Percentiles rank a stretch among this genome's conserved stretches.
Evolutionary conservation across 176 grass and related monocot species (phyloP).

Genomic region (Eremochloa ophiuroides): DNA sequence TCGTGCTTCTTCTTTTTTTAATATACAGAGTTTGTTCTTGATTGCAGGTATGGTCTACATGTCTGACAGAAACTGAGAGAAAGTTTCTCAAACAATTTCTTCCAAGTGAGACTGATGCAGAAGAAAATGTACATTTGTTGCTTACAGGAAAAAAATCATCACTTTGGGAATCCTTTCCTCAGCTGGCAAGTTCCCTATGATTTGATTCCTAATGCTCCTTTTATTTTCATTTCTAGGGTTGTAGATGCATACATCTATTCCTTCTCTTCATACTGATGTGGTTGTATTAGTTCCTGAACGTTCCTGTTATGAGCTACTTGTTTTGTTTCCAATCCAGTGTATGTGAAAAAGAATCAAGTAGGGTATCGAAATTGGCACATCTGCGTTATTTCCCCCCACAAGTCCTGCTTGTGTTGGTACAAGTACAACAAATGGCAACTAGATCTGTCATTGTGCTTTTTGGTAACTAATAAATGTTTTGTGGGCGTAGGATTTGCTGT

Average conservation of each 20-base stretch:
- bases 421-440: not conserved
- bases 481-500: not conserved
- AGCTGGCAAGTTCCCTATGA: conserved; percentile 54
- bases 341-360: not conserved
- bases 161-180: conserved; percentile 47
- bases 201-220: not conserved
- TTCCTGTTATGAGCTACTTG: not conserved
- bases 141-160: conserved; percentile 42
- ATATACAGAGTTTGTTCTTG: conserved; percentile 9
- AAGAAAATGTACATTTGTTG: conserved; percentile 50
- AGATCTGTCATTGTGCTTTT: not conserved
- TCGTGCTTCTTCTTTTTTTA: not conserved
- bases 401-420: not conserved
- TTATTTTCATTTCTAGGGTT: not conserved
- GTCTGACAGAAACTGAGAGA: conserved; percentile 57
- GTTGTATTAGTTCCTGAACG: no score
- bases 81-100: conserved; percentile 57
- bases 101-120: conserved; percentile 36
- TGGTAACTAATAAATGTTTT: not conserved
- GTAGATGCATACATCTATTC: not conserved
- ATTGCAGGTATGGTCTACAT: conserved; percentile 58
- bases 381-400: not conserved
- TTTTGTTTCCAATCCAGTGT: not conserved
- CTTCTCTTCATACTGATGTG: not conserved
- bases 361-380: not conserved